Evolutionary conservation across 495 filamentous ascomycete species (phyloP).

Genomic region (Xylaria telfairii): DNA sequence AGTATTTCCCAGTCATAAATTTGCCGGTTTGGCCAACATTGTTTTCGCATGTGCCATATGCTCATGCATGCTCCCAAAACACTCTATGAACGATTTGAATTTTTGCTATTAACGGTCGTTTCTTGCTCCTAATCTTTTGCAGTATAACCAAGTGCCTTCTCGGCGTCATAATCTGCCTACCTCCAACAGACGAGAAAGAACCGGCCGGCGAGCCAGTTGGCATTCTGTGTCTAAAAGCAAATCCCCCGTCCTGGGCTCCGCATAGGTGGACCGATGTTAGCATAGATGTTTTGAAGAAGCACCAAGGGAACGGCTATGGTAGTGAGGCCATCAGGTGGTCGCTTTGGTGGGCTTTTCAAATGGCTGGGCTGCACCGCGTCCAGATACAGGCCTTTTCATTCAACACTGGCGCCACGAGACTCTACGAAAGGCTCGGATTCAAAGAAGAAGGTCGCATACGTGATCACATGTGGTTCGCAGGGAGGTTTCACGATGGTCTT

Average conservation of each 20-base stretch:
- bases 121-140: neutral
- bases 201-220: conserved; percentile 26
- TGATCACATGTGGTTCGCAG: conserved; percentile 49
- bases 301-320: conserved; percentile 60
- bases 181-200: conserved; percentile 10
- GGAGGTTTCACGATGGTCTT: conserved; percentile 53
- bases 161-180: conserved; percentile 49
- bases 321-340: conserved; percentile 59
- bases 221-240: conserved; percentile 34
- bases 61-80: neutral
- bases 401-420: conserved; percentile 48
- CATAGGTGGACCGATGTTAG: conserved; percentile 53
- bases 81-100: neutral
- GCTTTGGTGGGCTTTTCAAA: conserved; percentile 55
- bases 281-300: conserved; percentile 43
- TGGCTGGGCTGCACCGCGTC: conserved; percentile 55
- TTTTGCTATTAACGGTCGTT: neutral
- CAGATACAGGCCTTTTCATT: conserved; percentile 47
- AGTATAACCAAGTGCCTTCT: conserved; percentile 41
- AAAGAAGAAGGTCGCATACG: conserved; percentile 54
- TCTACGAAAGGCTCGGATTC: conserved; percentile 59
- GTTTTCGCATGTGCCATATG: neutral
- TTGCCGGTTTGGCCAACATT: neutral
- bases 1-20: neutral
- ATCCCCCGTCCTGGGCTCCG: conserved; percentile 32